These are phyloP conservation scores for Trichoderma endophyticum DNA, from an alignment of 2,329 filamentous ascomycete species.

Conservation along the genomic window DNA sequence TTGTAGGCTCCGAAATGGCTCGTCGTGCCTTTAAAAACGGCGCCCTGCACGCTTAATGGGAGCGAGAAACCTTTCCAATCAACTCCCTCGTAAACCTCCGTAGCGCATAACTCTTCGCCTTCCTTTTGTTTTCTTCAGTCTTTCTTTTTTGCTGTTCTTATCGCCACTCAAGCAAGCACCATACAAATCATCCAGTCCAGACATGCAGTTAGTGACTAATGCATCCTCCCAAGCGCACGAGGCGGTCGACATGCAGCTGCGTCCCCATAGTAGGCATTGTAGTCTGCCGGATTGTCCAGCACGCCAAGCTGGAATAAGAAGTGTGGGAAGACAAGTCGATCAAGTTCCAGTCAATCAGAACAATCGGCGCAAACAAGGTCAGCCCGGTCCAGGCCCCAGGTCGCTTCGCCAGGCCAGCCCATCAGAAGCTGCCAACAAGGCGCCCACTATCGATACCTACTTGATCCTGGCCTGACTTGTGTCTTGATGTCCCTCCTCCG, in stretches of 20 bases:
- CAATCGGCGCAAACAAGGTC: background rate
- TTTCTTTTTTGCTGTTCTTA: background rate
- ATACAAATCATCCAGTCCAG: background rate
- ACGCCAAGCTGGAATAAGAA: background rate
- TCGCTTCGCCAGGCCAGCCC: conserved; percentile 10
- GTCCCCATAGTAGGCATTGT: background rate
- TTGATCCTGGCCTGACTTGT: background rate
- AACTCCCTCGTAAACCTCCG: background rate
- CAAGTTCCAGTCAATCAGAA: background rate
- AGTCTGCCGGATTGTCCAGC: background rate
- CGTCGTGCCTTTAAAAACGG: background rate
- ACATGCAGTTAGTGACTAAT: background rate
- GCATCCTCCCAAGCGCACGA: background rate
- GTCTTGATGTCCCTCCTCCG: background rate
- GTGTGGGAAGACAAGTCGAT: background rate
- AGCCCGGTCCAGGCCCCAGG: background rate
- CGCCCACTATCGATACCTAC: background rate
- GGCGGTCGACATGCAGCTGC: conserved; percentile 11
- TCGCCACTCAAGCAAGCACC: background rate
- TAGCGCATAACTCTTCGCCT: background rate
- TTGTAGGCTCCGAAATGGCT: conserved; percentile 4
- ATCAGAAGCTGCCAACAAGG: conserved; percentile 17
- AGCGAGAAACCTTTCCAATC: background rate
- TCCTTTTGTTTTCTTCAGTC: background rate
- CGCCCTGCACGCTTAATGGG: background rate